Evolutionary conservation across 805 yeast species (phyloP).

Genomic region (Ogataea ganodermae): DNA sequence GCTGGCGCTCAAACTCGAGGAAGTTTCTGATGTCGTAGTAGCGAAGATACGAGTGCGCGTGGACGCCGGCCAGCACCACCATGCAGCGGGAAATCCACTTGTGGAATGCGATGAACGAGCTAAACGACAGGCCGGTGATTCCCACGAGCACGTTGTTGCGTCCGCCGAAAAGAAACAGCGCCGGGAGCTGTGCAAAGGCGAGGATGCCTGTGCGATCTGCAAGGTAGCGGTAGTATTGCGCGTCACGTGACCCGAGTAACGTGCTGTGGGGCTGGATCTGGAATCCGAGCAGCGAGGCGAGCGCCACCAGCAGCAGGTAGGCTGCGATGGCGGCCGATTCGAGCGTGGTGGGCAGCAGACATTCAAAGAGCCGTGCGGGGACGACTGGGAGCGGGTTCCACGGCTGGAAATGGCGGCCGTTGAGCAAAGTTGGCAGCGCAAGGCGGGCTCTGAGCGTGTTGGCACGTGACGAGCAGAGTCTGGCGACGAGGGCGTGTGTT

Average conservation of each 20-base stretch:
- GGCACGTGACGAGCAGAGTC: constrained; percentile 8
- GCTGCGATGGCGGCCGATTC: constrained; percentile 23
- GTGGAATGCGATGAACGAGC: constrained; percentile 45
- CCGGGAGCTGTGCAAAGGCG: constrained; percentile 46
- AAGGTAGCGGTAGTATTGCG: constrained; percentile 41
- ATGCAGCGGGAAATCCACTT: constrained; percentile 43
- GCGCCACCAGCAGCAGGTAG: constrained; percentile 18
- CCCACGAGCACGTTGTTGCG: constrained; percentile 57
- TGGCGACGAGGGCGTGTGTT: constrained; percentile 8
- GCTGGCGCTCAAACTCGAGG: constrained; percentile 9
- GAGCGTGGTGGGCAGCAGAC: constrained; percentile 32
- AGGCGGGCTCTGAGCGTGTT: constrained; percentile 21
- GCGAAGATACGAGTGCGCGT: constrained; percentile 36
- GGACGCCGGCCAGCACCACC: constrained; percentile 32
- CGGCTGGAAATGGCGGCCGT: constrained; percentile 27
- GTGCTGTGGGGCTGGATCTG: constrained; percentile 11
- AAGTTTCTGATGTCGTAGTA: constrained; percentile 17
- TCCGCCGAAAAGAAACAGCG: constrained; percentile 55
- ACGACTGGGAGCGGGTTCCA: background rate
- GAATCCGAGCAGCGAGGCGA: constrained; percentile 18
- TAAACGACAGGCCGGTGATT: constrained; percentile 52
- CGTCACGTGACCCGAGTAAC: constrained; percentile 19
- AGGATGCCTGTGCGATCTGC: constrained; percentile 62
- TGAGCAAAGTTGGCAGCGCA: constrained; percentile 26
- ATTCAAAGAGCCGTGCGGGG: constrained; percentile 14